phyloP scores from a whole-genome alignment of 2,329 filamentous ascomycete genomes.

The Penicillium sp. region DNA sequence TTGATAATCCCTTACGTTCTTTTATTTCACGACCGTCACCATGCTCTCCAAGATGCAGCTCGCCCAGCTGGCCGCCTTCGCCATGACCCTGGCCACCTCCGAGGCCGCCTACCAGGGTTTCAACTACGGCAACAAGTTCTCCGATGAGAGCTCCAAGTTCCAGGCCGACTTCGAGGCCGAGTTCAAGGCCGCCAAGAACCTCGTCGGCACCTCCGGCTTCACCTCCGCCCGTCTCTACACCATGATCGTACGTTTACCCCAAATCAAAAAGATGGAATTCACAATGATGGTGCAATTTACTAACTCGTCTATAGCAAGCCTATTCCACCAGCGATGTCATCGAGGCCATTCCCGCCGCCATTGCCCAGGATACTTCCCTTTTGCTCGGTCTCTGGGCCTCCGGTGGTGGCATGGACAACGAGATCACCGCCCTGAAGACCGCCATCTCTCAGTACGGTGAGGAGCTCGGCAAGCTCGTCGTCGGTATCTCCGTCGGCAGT shows the following conservation, averaged over 20 bases:
- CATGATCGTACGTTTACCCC: conserved; percentile 58
- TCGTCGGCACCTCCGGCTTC: conserved; percentile 36
- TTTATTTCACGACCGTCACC: too few relatives aligned
- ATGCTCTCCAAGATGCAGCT: conserved; percentile 30
- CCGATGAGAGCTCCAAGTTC: conserved; percentile 35
- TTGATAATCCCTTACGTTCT: too few relatives aligned
- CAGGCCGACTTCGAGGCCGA: conserved; percentile 39
- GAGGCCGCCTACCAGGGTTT: conserved; percentile 39
- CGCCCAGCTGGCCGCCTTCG: conserved; percentile 28
- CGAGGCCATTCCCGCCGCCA: conserved; percentile 70
- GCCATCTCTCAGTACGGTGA: conserved; percentile 62
- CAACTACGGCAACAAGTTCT: conserved; percentile 40
- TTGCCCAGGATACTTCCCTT: conserved; percentile 66
- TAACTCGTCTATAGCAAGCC: too few relatives aligned
- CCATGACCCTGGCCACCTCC: conserved; percentile 27
- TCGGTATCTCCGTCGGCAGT: conserved; percentile 76
- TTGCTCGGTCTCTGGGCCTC: conserved; percentile 80
- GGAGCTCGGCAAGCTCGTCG: conserved; percentile 52
- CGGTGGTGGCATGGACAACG: conserved; percentile 61
- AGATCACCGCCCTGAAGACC: conserved; percentile 61
- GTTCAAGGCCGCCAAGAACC: conserved; percentile 40
- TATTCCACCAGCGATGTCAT: conserved; percentile 57
- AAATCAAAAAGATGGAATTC: too few relatives aligned
- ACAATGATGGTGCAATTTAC: too few relatives aligned
- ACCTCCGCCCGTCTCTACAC: conserved; percentile 51